Conservation (phyloP, 208 protist genomes). For the Herpetomonas tarakana region DNA sequence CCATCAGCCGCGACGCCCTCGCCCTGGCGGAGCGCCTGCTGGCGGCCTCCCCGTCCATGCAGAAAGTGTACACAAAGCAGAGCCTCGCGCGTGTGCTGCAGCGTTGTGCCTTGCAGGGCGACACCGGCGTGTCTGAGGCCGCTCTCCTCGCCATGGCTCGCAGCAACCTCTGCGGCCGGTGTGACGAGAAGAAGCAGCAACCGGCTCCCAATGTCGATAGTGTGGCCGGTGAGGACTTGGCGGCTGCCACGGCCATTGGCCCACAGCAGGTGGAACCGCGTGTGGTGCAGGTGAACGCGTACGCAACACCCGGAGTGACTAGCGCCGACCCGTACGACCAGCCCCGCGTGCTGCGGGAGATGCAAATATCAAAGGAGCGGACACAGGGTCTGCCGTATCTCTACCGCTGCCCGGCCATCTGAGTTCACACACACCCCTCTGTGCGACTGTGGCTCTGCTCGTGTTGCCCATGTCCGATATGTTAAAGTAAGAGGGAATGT, state of each 20-base stretch:
- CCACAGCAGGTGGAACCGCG: constrained; percentile 26
- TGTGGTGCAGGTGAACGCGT: constrained; percentile 49
- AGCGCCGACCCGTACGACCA: constrained; percentile 13
- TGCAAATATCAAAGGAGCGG: constrained; percentile 83
- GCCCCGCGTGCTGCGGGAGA: constrained; percentile 56
- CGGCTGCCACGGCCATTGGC: constrained; percentile 1
- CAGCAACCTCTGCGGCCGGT: background rate
- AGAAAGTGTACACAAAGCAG: constrained; percentile 85
- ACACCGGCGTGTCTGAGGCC: constrained; percentile 39
- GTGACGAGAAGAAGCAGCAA: background rate
- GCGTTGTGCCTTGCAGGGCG: constrained; percentile 56
- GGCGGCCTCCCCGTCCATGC: constrained; percentile 67
- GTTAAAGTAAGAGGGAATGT: too few species aligned
- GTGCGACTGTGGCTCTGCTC: constrained; percentile 1
- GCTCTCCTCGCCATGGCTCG: constrained; percentile 12
- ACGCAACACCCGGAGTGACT: constrained; percentile 16
- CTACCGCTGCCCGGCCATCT: constrained; percentile 91
- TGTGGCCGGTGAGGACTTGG: constrained; percentile 12
- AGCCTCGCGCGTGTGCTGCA: constrained; percentile 82
- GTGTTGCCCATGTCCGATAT: too few species aligned
- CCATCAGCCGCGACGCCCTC: constrained; percentile 77
- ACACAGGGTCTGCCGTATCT: constrained; percentile 89
- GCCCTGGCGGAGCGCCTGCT: constrained; percentile 85
- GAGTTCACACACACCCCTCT: background rate
- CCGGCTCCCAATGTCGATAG: constrained; percentile 9